phyloP scores from a whole-genome alignment of 495 filamentous ascomycete species.

The Saxophila tyrrhenica region DNA sequence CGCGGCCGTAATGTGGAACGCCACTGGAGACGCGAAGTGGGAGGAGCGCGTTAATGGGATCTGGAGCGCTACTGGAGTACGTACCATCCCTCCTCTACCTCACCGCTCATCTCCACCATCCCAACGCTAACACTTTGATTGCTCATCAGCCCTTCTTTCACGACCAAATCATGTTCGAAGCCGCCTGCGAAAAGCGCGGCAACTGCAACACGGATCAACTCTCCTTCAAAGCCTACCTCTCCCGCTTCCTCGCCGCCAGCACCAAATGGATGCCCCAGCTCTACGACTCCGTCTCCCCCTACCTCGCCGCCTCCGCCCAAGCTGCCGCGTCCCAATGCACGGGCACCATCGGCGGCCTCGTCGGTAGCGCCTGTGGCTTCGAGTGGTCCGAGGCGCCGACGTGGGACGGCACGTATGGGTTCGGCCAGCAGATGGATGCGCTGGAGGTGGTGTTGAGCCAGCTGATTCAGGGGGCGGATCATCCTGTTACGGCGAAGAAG shows the following conservation, averaged over 20 bases:
- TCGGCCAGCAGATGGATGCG: conserved; percentile 61
- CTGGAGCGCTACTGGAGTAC: not conserved
- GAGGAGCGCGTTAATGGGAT: conserved; percentile 39
- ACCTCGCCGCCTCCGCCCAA: conserved; percentile 30
- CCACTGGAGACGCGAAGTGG: conserved; percentile 43
- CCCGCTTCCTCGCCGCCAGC: conserved; percentile 55
- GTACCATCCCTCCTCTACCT: not conserved
- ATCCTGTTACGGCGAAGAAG: conserved; percentile 24
- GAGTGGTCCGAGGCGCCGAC: conserved; percentile 31
- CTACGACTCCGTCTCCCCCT: conserved; percentile 41
- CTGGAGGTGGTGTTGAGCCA: conserved; percentile 54
- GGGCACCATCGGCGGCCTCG: conserved; percentile 32
- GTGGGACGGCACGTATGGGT: conserved; percentile 31
- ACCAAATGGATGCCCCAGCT: conserved; percentile 55
- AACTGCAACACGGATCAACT: conserved; percentile 53
- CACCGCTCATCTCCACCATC: too few relatives aligned
- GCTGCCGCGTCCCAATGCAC: conserved; percentile 32
- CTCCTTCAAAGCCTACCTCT: conserved; percentile 64
- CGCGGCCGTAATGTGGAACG: conserved; percentile 31
- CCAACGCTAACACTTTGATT: too few relatives aligned
- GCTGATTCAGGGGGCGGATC: conserved; percentile 33
- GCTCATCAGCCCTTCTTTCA: conserved; percentile 49
- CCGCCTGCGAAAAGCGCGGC: conserved; percentile 51
- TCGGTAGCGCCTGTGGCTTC: conserved; percentile 22
- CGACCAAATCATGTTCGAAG: conserved; percentile 45